Base-by-base conservation (phyloP, 2,329 filamentous ascomycete genomes). In the Karstenula rhodostoma region DNA sequence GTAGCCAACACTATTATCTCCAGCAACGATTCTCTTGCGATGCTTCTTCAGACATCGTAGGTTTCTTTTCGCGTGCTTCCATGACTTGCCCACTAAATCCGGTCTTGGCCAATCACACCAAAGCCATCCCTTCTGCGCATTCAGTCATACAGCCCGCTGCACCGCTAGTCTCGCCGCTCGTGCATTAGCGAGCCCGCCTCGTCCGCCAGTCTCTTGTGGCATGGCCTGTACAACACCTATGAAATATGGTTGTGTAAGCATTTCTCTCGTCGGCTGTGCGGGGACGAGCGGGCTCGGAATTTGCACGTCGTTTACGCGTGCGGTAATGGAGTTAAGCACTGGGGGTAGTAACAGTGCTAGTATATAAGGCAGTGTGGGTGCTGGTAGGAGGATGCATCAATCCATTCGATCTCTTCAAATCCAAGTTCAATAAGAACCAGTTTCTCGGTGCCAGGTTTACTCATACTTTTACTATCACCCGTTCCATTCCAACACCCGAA, bases 171-270 rank as follows among this genome's bases (percentile, higher is more conserved):
- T 55, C 57, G 52, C 68, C 68, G 67, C 67, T 64, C 64, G 44
- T 58, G 61, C 67, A 63, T 66, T 65, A 63, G 66, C 65, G 48
- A 65, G 58, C 49, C 67, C 67, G 64, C 65, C 56, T 44, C 35
- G 13, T 46, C 33, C 22, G 22, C 48, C 58, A 33, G 15, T 52
- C n/a, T 15, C 13, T 33, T 22, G 4, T 35, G n/a, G 17, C 32
- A 6, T 37, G 22, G 3, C 50, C n/a, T 32, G 15, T 22, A 33
- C 17, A 1, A 43, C 33, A 22, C 37, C 8, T 48, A 22, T 23
- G 15, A 6, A 22, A 29, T 17, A 32, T 40, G 43, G 10, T 56
- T 56, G 25, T 25, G 44, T 56, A 40, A 56, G 52, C 42, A 17
- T 17, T 42, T 25, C 44, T 25, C 22, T 17, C 27, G 42, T 12